Evolutionary conservation across 345 rosid species (phyloP).

Genomic region (Jatropha curcas): DNA sequence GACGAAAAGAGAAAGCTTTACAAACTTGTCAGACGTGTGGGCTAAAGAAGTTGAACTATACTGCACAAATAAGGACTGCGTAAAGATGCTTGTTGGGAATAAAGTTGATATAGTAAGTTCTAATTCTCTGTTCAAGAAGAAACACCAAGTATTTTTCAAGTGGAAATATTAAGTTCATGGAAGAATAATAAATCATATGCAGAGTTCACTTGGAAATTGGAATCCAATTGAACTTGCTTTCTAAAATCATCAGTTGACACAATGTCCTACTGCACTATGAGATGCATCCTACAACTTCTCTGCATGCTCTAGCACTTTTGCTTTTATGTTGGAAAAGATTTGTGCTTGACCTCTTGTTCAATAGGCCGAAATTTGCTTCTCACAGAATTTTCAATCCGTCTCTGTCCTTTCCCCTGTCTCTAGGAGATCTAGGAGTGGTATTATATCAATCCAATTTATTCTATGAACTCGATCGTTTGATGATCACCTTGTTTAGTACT

Average conservation of each 20-base stretch:
- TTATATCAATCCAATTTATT: too few species aligned
- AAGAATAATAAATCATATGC: slow-evolving; percentile 1
- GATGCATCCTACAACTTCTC: neutral
- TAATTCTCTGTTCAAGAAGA: slow-evolving; percentile 4
- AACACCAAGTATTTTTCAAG: neutral
- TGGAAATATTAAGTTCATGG: neutral
- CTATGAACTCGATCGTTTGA: neutral
- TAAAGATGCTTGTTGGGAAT: slow-evolving; percentile 95
- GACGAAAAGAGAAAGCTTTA: slow-evolving; percentile 84
- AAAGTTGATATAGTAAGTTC: slow-evolving; percentile 81
- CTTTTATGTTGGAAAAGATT: neutral
- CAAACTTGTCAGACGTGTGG: slow-evolving; percentile 88
- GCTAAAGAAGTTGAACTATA: slow-evolving; percentile 88
- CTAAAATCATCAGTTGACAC: neutral
- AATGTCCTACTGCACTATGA: slow-evolving; percentile 2
- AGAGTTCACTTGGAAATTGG: neutral
- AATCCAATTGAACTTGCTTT: neutral
- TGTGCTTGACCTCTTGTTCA: too few species aligned
- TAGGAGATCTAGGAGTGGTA: too few species aligned
- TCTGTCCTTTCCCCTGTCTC: too few species aligned
- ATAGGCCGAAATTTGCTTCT: too few species aligned
- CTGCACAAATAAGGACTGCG: slow-evolving; percentile 74
- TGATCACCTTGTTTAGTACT: neutral
- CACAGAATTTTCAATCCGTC: too few species aligned
- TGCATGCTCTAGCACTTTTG: neutral